Evolutionary conservation across 129 eudicot species (phyloP).

Genomic region (Centaurea solstitialis): DNA sequence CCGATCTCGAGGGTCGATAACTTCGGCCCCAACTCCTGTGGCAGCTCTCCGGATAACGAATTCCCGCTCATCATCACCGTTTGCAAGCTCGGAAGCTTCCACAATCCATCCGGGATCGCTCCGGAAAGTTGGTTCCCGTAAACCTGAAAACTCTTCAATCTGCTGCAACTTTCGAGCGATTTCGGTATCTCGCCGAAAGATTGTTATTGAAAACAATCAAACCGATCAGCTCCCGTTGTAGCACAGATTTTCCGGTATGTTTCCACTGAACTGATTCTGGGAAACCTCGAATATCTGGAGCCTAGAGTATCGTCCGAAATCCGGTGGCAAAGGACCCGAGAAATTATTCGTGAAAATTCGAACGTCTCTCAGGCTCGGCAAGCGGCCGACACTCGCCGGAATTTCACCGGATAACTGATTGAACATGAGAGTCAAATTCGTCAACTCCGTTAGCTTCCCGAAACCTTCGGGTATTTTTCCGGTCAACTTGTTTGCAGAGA

Average conservation of each 20-base stretch:
- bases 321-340: conserved; percentile 67
- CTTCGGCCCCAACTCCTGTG: conserved; percentile 38
- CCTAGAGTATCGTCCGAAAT: conserved; percentile 63
- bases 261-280: conserved; percentile 47
- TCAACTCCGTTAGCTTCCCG: conserved; percentile 43
- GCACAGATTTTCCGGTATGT: conserved; percentile 57
- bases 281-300: conserved; percentile 50
- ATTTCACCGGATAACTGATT: conserved; percentile 70
- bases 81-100: conserved; percentile 48
- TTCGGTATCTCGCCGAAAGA: conserved; percentile 59
- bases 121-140: conserved; percentile 58
- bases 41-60: conserved; percentile 62
- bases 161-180: conserved; percentile 52
- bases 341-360: conserved; percentile 48
- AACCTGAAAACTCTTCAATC: conserved; percentile 43
- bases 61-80: conserved; percentile 41
- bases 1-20: conserved; percentile 51
- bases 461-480: conserved; percentile 63
- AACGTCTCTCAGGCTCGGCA: conserved; percentile 48
- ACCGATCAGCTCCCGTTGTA: conserved; percentile 39
- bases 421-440: conserved; percentile 42
- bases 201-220: conserved; percentile 43
- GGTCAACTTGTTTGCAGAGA: conserved; percentile 52
- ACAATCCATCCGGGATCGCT: conserved; percentile 57
- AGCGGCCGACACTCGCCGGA: conserved; percentile 51